A percentile compares a stretch with the other conserved stretches of the same genome.
Conservation (phyloP, 2,329 filamentous ascomycete genomes). For the Colletotrichum trifolii region DNA sequence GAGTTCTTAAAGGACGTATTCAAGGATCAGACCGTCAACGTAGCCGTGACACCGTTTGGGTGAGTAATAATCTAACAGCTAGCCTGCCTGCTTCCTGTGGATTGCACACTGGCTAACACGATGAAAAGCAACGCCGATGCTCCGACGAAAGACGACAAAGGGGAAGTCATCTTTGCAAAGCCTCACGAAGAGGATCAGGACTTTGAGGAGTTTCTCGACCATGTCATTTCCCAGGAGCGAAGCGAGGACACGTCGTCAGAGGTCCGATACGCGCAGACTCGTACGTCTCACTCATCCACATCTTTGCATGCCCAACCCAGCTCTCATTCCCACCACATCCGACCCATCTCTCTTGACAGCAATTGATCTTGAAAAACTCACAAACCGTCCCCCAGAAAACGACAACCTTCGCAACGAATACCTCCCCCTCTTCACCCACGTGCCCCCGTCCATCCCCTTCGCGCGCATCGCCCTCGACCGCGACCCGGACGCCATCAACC, state of each 20-base stretch:
- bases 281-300: conserved; percentile 49
- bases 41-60: conserved; percentile 81
- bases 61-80: conserved; percentile 46
- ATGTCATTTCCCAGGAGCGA: conserved; percentile 59
- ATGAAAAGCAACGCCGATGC: conserved; percentile 59
- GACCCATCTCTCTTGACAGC: too few species aligned
- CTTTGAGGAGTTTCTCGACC: conserved; percentile 71
- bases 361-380: background rate
- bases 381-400: conserved; percentile 66
- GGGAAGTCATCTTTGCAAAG: conserved; percentile 71
- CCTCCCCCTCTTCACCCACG: conserved; percentile 67
- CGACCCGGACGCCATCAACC: conserved; percentile 79
- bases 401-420: conserved; percentile 85
- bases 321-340: background rate
- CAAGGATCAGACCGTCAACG: conserved; percentile 70
- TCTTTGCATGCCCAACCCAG: background rate
- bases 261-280: conserved; percentile 80
- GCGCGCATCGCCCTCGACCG: conserved; percentile 75
- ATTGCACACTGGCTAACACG: conserved; percentile 14
- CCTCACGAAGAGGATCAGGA: conserved; percentile 74
- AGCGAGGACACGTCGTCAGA: conserved; percentile 47
- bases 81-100: background rate
- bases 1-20: conserved; percentile 68
- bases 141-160: conserved; percentile 54
- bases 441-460: conserved; percentile 74